Evolutionary conservation across 2,329 filamentous ascomycete genomes (phyloP).

Genomic region (Tolypocladium guangdongense): DNA sequence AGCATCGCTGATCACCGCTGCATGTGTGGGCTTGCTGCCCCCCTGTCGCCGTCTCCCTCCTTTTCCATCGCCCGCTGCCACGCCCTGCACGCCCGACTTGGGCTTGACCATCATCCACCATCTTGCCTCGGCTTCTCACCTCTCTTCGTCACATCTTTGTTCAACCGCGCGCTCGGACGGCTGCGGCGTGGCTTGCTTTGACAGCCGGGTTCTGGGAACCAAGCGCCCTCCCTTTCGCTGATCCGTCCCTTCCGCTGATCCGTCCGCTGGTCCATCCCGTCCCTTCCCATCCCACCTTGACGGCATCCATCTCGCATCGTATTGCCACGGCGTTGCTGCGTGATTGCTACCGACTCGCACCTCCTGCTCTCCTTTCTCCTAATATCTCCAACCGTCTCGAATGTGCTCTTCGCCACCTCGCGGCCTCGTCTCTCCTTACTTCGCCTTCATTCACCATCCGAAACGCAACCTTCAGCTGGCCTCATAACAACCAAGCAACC

Average conservation of each 20-base stretch:
- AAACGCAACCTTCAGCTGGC: not conserved
- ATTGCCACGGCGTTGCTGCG: not conserved
- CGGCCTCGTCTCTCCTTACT: not conserved
- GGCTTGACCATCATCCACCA: not conserved
- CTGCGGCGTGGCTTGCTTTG: not conserved
- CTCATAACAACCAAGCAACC: not conserved
- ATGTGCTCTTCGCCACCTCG: not conserved
- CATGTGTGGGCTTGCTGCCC: not conserved
- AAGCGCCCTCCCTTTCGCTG: not conserved
- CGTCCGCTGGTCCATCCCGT: not conserved
- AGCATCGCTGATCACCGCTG: not conserved
- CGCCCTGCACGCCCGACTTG: not conserved
- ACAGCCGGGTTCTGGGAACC: not conserved
- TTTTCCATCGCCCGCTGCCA: not conserved
- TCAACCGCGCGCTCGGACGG: not conserved
- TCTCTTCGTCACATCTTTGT: not conserved
- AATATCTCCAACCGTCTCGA: not conserved
- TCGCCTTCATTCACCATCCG: not conserved
- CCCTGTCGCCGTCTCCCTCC: not conserved
- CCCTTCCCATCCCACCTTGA: not conserved
- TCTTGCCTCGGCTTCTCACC: not conserved
- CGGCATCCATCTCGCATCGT: not conserved
- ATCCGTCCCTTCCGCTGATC: not conserved
- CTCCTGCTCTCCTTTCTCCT: not conserved
- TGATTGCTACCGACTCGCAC: not conserved